Percentiles rank a stretch among this genome's conserved stretches.
Evolutionary conservation across 1,284 basidiomycete genomes (phyloP).

Genomic region (Termitomyces sp.): DNA sequence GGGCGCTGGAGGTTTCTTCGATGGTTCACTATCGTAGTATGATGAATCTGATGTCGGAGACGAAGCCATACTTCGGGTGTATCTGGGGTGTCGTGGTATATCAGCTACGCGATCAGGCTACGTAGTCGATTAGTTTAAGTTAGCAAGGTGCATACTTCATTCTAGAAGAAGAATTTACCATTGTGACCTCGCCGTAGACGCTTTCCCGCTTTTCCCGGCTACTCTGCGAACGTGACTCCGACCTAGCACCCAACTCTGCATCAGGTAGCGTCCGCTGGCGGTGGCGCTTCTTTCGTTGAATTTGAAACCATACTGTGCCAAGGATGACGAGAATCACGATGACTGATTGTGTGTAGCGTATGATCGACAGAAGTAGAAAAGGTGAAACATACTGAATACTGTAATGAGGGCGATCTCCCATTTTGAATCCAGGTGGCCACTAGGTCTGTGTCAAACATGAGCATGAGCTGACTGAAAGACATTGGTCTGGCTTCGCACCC

Average conservation of each 20-base stretch:
- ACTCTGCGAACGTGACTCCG: background rate
- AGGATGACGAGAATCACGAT: constrained; percentile 23
- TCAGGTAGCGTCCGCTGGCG: constrained; percentile 11
- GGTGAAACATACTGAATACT: constrained; percentile 26
- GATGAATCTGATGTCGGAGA: constrained; percentile 6
- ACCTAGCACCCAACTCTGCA: constrained; percentile 9
- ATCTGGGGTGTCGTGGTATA: constrained; percentile 10
- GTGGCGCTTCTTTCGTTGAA: constrained; percentile 21
- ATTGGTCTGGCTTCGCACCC: background rate
- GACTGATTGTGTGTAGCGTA: constrained; percentile 12
- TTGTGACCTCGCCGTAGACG: background rate
- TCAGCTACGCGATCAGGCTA: constrained; percentile 14
- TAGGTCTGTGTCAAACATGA: constrained; percentile 20
- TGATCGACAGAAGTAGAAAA: background rate
- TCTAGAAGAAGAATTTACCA: constrained; percentile 3
- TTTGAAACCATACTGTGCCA: constrained; percentile 22
- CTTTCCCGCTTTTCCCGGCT: constrained; percentile 4
- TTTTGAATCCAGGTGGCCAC: constrained; percentile 27
- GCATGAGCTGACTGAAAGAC: background rate
- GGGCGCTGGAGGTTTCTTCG: constrained; percentile 8
- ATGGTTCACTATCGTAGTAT: constrained; percentile 7
- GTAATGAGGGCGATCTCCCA: constrained; percentile 35
- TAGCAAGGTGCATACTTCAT: background rate
- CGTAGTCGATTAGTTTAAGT: background rate
- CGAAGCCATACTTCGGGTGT: constrained; percentile 6